These are phyloP conservation scores for Arabis hirsuta DNA, from an alignment of 345 rosid genomes.

Conservation along the genomic window DNA sequence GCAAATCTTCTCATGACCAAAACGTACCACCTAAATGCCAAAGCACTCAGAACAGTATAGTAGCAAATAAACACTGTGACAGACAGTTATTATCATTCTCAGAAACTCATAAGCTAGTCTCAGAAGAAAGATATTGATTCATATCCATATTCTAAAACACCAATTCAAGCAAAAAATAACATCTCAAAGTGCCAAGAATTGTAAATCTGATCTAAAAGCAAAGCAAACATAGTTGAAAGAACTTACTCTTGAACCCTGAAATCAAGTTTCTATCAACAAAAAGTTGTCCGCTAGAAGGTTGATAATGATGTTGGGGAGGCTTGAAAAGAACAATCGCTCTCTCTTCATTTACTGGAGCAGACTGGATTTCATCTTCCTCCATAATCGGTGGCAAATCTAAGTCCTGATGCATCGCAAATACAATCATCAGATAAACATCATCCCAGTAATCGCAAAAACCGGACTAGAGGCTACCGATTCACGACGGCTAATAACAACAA, in stretches of 20 bases:
- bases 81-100: neutral
- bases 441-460: neutral
- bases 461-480: too few species aligned
- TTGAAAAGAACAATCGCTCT: slow-evolving; percentile 69
- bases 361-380: slow-evolving; percentile 56
- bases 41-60: neutral
- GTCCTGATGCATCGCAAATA: slow-evolving; percentile 39
- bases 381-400: slow-evolving; percentile 63
- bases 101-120: neutral
- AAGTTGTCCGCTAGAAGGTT: slow-evolving; percentile 32
- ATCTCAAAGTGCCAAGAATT: neutral
- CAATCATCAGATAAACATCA: neutral
- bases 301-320: slow-evolving; percentile 42
- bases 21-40: too few species aligned
- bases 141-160: neutral
- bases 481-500: too few species aligned
- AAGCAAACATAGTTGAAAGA: neutral
- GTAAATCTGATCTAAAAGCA: neutral
- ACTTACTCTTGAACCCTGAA: slow-evolving; percentile 62
- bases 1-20: neutral
- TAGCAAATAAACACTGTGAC: neutral
- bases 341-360: slow-evolving; percentile 52
- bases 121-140: too few species aligned
- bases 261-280: slow-evolving; percentile 51
- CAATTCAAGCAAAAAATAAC: neutral